These are phyloP conservation scores for Aspergillus saccharolyticus DNA, from an alignment of 495 filamentous ascomycete species.

Conservation along the genomic window DNA sequence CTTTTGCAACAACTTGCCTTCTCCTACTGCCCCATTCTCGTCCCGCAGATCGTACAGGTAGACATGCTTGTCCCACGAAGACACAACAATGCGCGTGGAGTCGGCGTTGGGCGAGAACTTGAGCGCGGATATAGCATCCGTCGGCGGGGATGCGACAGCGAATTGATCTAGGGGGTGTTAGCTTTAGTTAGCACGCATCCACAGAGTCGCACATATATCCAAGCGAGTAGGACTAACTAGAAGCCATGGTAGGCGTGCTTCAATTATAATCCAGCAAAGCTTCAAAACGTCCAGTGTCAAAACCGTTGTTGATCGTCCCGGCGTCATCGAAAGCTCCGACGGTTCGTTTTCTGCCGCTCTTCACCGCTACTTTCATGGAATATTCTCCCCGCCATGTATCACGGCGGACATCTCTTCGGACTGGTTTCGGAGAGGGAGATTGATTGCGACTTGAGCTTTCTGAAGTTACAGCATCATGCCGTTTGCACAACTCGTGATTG, in stretches of 20 bases:
- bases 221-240: slow-evolving; percentile 37
- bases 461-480: too few species aligned
- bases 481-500: slow-evolving; percentile 76
- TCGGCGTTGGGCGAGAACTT: slow-evolving; percentile 70
- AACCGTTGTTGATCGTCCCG: slow-evolving; percentile 20
- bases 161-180: slow-evolving; percentile 44
- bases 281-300: too few species aligned
- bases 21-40: slow-evolving; percentile 50
- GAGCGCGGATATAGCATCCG: slow-evolving; percentile 80
- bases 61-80: slow-evolving; percentile 91
- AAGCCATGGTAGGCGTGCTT: slow-evolving; percentile 39
- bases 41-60: slow-evolving; percentile 80
- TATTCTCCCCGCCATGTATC: slow-evolving; percentile 32
- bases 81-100: slow-evolving; percentile 68
- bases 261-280: too few species aligned
- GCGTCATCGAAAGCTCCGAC: slow-evolving; percentile 28
- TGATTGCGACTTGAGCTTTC: too few species aligned
- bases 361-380: slow-evolving; percentile 22
- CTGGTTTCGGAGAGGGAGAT: too few species aligned
- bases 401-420: too few species aligned
- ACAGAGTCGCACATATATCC: too few species aligned
- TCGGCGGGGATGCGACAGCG: slow-evolving; percentile 58
- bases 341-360: slow-evolving; percentile 21
- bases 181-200: slow-evolving; percentile 20
- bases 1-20: slow-evolving; percentile 59